Percentiles rank a stretch among this genome's conserved stretches.
These are phyloP conservation scores for Tetrahymena thermophila DNA, from an alignment of 73 alveolate genomes.

Conservation along the genomic window DNA sequence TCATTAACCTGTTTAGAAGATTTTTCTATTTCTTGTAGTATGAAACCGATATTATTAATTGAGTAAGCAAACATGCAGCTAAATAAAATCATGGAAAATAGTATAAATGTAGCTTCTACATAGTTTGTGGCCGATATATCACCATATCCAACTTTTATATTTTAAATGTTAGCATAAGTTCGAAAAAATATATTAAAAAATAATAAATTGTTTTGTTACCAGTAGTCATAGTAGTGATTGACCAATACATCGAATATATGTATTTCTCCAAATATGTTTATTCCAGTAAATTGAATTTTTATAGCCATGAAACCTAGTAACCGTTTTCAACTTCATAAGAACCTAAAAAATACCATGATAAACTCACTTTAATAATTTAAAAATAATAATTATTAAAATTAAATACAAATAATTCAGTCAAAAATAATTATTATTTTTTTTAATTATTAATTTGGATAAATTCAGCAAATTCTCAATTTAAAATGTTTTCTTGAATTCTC, in stretches of 20 bases:
- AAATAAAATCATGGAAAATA: constrained; percentile 64
- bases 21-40: constrained; percentile 7
- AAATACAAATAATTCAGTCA: no score
- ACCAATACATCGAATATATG: not conserved
- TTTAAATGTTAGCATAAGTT: no score
- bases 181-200: no score
- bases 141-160: constrained; percentile 71
- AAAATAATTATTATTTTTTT: no score
- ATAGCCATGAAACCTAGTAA: not conserved
- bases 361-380: not conserved
- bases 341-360: not conserved
- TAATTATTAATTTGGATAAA: no score
- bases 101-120: constrained; percentile 52
- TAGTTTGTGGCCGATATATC: constrained; percentile 63
- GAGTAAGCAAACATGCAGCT: constrained; percentile 40
- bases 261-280: not conserved
- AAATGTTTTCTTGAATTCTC: no score
- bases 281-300: not conserved
- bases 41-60: constrained; percentile 23
- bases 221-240: not conserved
- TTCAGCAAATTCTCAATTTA: no score
- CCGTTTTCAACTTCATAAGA: not conserved
- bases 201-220: not conserved
- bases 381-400: no score
- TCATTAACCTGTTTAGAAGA: not conserved